Base-by-base conservation (phyloP, 768 basidiomycete genomes). In the Trametes maxima region DNA sequence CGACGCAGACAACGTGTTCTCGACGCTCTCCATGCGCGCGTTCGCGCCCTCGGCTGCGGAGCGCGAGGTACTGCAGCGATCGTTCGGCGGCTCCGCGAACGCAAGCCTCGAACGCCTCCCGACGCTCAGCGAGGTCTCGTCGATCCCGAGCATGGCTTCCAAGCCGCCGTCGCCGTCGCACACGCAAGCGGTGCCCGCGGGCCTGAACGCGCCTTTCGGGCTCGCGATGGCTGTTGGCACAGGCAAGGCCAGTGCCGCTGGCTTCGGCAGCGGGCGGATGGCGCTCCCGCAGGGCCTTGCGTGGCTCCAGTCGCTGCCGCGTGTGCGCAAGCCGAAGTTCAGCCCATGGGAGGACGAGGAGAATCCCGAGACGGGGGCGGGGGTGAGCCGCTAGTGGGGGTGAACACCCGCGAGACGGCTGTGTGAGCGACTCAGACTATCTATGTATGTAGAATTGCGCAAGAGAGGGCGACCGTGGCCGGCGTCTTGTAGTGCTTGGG, bases 41-140 rank as follows among this genome's bases (percentile, higher is more conserved):
- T 95, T 95, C 73, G 92, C 90, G 37, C 92, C 92, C 35, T 94
- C 92, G 64, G 89, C 88, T 55, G 91, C 87, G 63, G 92, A 95
- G 79, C 89, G 92, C 44, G 89, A 92, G 74, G 92, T 82, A 52
- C 81, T 95, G 35, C 86, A 90, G 66, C 87, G 91, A 54, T 89
- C 84, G n/a, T 74, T 94, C 14, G 87, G 88, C 48, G 84, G 87
- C 16, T 87, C 87, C 60, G 80, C 85, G 48, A 91, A 90, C 73
- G 79, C 84, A 54, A 91, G 89, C 70, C 80, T 90, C 28, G 90
- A 92, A 74, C 84, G 87, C 37, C 79, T 92, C 57, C 89, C 90
- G 22, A 90, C 88, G 74, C 77, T 92, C 60, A 88, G 87, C 66
- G 88, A 90, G 65, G 89, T 91, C 54, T 60, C 65, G 13, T 57